These are phyloP conservation scores for Sesbania bispinosa DNA, from an alignment of 306 rosid genomes.

Conservation along the genomic window DNA sequence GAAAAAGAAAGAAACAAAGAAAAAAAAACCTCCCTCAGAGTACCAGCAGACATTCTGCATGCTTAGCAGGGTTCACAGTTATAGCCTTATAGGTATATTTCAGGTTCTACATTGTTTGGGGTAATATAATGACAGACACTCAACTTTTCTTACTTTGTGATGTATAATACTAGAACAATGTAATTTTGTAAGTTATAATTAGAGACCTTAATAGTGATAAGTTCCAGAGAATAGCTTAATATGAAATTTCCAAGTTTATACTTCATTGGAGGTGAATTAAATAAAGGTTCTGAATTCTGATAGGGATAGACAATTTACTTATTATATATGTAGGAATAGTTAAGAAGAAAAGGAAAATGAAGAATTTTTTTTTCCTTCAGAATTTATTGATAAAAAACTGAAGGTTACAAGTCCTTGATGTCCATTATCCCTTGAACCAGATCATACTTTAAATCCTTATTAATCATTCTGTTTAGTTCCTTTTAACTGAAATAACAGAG, in stretches of 20 bases:
- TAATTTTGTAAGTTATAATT: not conserved
- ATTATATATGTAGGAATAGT: not conserved
- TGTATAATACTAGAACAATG: not conserved
- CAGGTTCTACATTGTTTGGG: not conserved
- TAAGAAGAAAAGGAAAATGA: not conserved
- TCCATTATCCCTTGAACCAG: constrained; percentile 4
- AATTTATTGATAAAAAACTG: not conserved
- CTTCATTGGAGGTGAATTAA: not conserved
- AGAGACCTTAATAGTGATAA: not conserved
- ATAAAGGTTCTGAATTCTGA: not conserved
- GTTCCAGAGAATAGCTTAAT: not conserved
- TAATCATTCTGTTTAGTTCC: constrained; percentile 7
- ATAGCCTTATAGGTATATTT: not conserved
- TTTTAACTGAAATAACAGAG: constrained; percentile 23
- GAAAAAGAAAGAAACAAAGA: not conserved
- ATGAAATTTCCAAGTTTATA: not conserved
- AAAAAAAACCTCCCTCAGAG: not conserved
- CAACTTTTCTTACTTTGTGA: constrained; percentile 1
- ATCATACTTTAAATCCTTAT: constrained; percentile 15
- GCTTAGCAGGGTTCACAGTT: not conserved
- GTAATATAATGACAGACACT: not conserved
- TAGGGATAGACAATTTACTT: not conserved
- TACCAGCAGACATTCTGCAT: constrained; percentile 8
- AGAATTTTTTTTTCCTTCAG: not conserved
- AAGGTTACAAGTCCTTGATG: constrained; percentile 7